A percentile compares a stretch with the other conserved stretches of the same genome.
phyloP scores from a whole-genome alignment of 176 grass and related monocot genomes.

The Phoenix roebelenii region DNA sequence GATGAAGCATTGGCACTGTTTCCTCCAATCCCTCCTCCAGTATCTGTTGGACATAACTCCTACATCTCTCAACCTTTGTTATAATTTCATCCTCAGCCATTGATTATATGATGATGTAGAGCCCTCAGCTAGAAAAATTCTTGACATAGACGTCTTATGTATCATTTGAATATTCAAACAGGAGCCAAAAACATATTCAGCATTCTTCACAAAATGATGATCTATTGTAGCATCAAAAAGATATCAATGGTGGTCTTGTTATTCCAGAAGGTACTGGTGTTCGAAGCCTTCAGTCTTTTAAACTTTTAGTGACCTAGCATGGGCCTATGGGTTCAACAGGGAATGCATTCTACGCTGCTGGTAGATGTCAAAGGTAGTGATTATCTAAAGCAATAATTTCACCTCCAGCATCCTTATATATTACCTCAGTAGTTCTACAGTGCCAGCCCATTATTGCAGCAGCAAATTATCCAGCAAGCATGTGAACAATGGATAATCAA shows the following conservation, averaged over 20 bases:
- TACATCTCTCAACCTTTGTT: conserved; percentile 59
- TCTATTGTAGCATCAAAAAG: too few species aligned
- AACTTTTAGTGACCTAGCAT: too few species aligned
- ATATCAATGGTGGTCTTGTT: too few species aligned
- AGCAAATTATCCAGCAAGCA: conserved; percentile 71
- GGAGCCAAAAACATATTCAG: too few species aligned
- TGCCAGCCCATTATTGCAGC: conserved; percentile 59
- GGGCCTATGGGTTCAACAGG: too few species aligned
- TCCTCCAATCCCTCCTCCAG: conserved; percentile 68
- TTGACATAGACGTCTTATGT: conserved; percentile 39
- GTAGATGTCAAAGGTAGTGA: conserved; percentile 1
- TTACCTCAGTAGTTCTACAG: conserved; percentile 57
- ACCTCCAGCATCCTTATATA: conserved; percentile 74
- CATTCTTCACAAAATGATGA: too few species aligned
- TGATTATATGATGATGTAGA: conserved; percentile 62
- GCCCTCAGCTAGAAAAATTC: conserved; percentile 54
- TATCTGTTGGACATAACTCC: conserved; percentile 49
- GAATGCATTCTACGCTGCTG: too few species aligned
- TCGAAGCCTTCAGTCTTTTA: too few species aligned
- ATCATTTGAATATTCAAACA: conserved; percentile 10
- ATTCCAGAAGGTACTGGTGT: too few species aligned
- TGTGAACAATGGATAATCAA: conserved; percentile 52
- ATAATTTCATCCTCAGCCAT: conserved; percentile 58
- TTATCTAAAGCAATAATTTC: conserved; percentile 77
- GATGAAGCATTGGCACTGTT: conserved; percentile 83